Evolutionary conservation across 192 early-diverging fungal species (phyloP), one percentile per base, ranked within the genome.

Genomic region (Podila horticola): DNA sequence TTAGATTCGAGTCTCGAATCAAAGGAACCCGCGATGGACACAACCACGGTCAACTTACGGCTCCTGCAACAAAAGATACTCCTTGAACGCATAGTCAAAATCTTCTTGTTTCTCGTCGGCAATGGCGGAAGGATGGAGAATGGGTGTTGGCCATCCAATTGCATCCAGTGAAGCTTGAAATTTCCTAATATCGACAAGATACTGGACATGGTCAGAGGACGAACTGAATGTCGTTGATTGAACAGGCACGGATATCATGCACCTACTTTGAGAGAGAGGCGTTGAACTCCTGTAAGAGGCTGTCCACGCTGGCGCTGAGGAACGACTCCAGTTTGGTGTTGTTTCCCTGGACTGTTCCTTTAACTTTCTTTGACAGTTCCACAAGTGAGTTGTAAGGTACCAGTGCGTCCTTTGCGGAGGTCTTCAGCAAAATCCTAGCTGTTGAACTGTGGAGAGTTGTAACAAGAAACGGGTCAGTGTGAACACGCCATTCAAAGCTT

Each of bases 241-340:
- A 36, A 24, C 1, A 9, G 15, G 8, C 5, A 26, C n/a, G 22
- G 13, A 12, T 4, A 19, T 52, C 31, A 28, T 64, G 38, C 64
- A 26, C 74, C 62, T 76, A 90, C 89, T 83, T 84, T 79, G 77
- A 74, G 20, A 90, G 55, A 28, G 76, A 64, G 15, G 59, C 34
- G 22, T 83, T 87, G 48, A 90, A 62, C 7, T 88, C 85, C 41
- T 86, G 71, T 83, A 84, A 84, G 11, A 90, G 66, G 7, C 70
- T 50, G 9, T 74, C 67, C 26, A 82, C 67, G 41, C 74, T 77
- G 24, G 64, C 65, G 29, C 36, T 64, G 30, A 90, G 51, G 60
- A 79, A 85, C 2, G 11, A 13, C n/a, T 83, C 74, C 49, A 90
- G 36, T 59, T 84, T 67, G 12, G 64, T 83, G 52, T 72, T 61